Percentiles rank a stretch among this genome's conserved stretches.
Evolutionary conservation across 2,329 filamentous ascomycete species (phyloP).

Genomic region (Claviceps fusiformis): DNA sequence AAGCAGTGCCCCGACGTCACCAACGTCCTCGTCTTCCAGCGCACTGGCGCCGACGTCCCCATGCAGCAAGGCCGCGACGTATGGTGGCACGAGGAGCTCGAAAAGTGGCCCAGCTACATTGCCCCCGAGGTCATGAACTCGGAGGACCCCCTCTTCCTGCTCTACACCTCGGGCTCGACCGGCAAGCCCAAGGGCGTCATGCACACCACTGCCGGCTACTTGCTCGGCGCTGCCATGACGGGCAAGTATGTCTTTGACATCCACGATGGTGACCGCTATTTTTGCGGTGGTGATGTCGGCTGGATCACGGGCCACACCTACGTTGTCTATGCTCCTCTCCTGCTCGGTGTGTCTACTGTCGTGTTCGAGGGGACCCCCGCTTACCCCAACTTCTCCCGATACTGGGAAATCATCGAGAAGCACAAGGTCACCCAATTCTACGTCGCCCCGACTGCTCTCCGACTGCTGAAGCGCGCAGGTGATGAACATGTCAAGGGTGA

Average conservation of each 20-base stretch:
- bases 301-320: conserved; percentile 99
- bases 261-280: conserved; percentile 84
- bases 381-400: conserved; percentile 94
- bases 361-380: conserved; percentile 97
- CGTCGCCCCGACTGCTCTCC: conserved; percentile 85
- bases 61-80: conserved; percentile 79
- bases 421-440: conserved; percentile 97
- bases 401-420: conserved; percentile 97
- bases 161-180: conserved; percentile 96
- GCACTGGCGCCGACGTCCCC: conserved; percentile 84
- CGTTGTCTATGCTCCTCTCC: conserved; percentile 87
- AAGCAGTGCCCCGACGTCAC: conserved; percentile 87
- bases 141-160: conserved; percentile 91
- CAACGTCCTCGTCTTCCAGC: conserved; percentile 83
- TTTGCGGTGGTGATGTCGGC: conserved; percentile 95
- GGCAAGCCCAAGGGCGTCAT: conserved; percentile 98
- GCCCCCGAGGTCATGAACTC: conserved; percentile 79
- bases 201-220: conserved; percentile 92
- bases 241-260: conserved; percentile 99
- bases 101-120: conserved; percentile 91
- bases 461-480: conserved; percentile 87
- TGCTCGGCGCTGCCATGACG: conserved; percentile 84
- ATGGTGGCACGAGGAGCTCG: conserved; percentile 98
- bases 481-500: conserved; percentile 80
- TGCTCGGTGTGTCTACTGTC: conserved; percentile 86